Base-by-base conservation (phyloP, 2,329 filamentous ascomycete species). In the Dothistroma pini region DNA sequence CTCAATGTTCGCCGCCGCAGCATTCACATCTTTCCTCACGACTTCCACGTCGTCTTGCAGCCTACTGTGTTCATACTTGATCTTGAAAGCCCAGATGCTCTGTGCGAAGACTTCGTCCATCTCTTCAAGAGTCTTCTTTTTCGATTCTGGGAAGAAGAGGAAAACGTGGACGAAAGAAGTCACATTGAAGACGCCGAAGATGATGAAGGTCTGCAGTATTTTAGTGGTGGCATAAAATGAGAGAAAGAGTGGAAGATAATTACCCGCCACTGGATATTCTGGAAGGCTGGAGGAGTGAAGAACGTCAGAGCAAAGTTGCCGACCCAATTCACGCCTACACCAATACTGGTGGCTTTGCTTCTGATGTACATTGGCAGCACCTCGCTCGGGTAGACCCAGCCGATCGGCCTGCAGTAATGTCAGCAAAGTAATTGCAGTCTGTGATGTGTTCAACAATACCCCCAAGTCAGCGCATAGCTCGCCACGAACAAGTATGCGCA, bases 41-140 rank as follows among this genome's bases (percentile, higher is more conserved):
- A 58, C 29, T 44, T 56, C 55, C 7, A 58, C 56, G 19, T 62
- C 60, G 5, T 59, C 51, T 16, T 49, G 16, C 22, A 62, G 47
- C 31, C 41, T 55, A 35, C 60, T 58, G 21, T 44, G 22, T 16
- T 52, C 55, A 34, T 62, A 52, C 48, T 56, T 56, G 52, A 62
- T 62, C 60, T 58, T 62, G 60, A 62, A 58, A 19, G 60, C 56
- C 60, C 60, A 62, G 22, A 62, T 58, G 12, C 56, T 58, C 50
- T 62, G 60, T 19, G 56, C 60, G 32, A 65, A 81, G 0, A 79
- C 74, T 0, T 68, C 65, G 44, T 84, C 82, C 62, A 66, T 64
- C 48, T 62, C 62, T 34, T 67, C 64, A 25, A 67, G 41, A 4
- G 63, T 65, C 56, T 63, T 65, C 14, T 41, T 48, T 44, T 61